Evolutionary conservation across 495 filamentous ascomycete species (phyloP).

Genomic region (Podospora anserina): DNA sequence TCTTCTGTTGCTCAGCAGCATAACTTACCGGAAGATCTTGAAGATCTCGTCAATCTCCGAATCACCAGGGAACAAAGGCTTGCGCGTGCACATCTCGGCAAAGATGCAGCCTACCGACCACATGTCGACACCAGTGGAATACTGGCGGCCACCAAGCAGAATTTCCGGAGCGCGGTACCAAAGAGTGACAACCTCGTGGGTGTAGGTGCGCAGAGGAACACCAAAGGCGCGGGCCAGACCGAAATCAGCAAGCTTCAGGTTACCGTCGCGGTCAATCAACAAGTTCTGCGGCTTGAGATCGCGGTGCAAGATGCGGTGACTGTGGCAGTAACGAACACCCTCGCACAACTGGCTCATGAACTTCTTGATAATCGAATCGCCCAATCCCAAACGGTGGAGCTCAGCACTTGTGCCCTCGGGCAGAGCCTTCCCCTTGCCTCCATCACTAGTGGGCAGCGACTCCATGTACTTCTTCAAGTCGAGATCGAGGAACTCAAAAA

Average conservation of each 20-base stretch:
- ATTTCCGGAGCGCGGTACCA: conserved; percentile 99
- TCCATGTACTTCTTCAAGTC: conserved; percentile 99
- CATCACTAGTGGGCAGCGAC: conserved; percentile 83
- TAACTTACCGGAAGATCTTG: conserved; percentile 89
- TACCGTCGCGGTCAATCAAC: conserved; percentile 90
- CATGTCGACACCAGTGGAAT: conserved; percentile 98
- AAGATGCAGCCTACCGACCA: conserved; percentile 99
- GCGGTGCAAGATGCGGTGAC: conserved; percentile 88
- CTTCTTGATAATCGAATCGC: conserved; percentile 89
- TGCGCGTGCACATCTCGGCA: conserved; percentile 98
- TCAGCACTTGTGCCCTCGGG: conserved; percentile 72
- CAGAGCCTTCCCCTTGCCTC: conserved; percentile 82
- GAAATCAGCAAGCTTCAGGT: conserved; percentile 97
- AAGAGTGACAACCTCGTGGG: conserved; percentile 96
- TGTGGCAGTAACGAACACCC: conserved; percentile 93
- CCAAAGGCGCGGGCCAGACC: conserved; percentile 94
- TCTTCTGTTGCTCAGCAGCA: conserved; percentile 11
- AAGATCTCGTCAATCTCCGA: conserved; percentile 99
- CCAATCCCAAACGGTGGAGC: conserved; percentile 70
- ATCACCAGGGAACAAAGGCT: conserved; percentile 95
- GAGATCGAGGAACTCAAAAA: conserved; percentile 90
- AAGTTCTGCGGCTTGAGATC: conserved; percentile 98
- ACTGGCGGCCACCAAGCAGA: conserved; percentile 92
- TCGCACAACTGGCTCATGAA: conserved; percentile 94
- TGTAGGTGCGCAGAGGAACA: conserved; percentile 93